These are phyloP conservation scores for Sporothrix phasma DNA, from an alignment of 2,329 filamentous ascomycete species.

Conservation along the genomic window DNA sequence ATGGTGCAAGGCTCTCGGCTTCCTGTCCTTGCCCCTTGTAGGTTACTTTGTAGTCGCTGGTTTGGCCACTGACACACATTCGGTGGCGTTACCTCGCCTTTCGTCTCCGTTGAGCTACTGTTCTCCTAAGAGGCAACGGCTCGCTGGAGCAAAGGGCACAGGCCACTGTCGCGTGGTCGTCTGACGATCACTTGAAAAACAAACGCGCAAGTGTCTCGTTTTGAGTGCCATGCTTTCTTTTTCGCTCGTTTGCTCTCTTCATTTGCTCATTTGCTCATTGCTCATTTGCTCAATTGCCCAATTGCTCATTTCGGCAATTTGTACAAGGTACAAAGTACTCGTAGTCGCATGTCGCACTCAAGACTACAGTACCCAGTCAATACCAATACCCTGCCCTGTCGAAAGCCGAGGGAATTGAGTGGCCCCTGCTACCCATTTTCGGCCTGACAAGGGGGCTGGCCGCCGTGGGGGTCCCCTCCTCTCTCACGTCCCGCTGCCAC, in stretches of 20 bases:
- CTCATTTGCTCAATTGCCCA: too few relatives aligned
- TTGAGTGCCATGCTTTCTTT: background rate
- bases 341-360: background rate
- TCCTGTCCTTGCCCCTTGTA: too few relatives aligned
- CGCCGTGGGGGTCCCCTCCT: conserved; percentile 7
- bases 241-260: background rate
- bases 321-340: too few relatives aligned
- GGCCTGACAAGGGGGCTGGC: background rate
- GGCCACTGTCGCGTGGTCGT: background rate
- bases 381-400: background rate
- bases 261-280: too few relatives aligned
- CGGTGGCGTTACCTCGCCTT: too few relatives aligned
- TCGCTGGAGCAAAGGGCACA: too few relatives aligned
- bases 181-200: background rate
- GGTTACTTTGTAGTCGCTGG: too few relatives aligned
- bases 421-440: background rate
- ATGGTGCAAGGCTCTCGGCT: too few relatives aligned
- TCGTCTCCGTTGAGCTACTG: too few relatives aligned
- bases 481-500: background rate
- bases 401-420: background rate
- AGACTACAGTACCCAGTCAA: too few relatives aligned
- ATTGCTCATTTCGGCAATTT: background rate
- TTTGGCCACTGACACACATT: too few relatives aligned
- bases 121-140: background rate
- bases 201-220: background rate